phyloP scores from a whole-genome alignment of 2,329 filamentous ascomycete genomes.

The Colletotrichum incanum region DNA sequence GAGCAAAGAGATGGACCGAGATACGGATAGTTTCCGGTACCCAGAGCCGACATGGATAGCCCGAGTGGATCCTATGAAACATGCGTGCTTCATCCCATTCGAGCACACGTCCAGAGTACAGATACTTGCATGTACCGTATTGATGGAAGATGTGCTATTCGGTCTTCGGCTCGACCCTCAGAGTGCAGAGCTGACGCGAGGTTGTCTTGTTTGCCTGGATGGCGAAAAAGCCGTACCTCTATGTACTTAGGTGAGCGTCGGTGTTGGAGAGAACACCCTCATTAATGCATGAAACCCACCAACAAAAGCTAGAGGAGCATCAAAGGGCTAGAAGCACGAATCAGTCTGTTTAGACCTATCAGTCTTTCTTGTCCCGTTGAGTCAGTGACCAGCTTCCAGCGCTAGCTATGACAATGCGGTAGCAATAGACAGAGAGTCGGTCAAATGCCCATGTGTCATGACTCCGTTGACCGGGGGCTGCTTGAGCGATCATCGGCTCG shows the following conservation, averaged over 20 bases:
- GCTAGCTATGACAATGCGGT: conserved; percentile 22
- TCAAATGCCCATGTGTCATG: conserved; percentile 39
- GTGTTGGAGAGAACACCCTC: conserved; percentile 34
- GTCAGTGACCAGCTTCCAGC: conserved; percentile 23
- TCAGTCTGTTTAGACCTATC: conserved; percentile 30
- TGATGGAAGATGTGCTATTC: neutral
- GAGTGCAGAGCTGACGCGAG: conserved; percentile 8
- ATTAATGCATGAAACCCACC: conserved; percentile 41
- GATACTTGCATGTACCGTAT: conserved; percentile 14
- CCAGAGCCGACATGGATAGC: conserved; percentile 3
- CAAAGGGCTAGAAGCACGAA: conserved; percentile 30
- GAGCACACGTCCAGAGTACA: conserved; percentile 4
- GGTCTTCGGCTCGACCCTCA: conserved; percentile 8
- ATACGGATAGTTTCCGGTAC: conserved; percentile 27
- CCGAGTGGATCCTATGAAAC: conserved; percentile 33
- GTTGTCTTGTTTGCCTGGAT: conserved; percentile 23
- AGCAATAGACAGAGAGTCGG: conserved; percentile 24
- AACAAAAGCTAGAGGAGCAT: conserved; percentile 29
- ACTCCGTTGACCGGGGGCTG: conserved; percentile 33
- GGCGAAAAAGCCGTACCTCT: conserved; percentile 11
- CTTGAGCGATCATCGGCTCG: conserved; percentile 35
- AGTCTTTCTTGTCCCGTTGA: conserved; percentile 29
- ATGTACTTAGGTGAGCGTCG: neutral
- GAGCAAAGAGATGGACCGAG: neutral
- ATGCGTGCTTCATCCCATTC: conserved; percentile 34